Evolutionary conservation across 176 grass and related monocot genomes (phyloP).

Genomic region (Stipa capillata): DNA sequence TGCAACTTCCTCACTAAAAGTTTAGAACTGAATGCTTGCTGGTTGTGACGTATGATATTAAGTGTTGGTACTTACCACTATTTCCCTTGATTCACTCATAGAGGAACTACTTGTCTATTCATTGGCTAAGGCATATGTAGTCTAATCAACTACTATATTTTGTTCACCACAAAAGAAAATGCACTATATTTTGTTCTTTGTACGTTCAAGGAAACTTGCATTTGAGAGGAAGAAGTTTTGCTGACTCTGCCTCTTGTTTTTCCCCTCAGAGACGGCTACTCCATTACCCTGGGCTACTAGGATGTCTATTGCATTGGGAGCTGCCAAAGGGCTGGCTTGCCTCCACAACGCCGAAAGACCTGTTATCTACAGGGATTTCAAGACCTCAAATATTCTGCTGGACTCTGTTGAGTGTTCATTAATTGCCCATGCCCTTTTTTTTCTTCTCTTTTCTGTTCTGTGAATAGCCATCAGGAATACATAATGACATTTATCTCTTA

Average conservation of each 20-base stretch:
- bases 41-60: background rate
- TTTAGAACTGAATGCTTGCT: background rate
- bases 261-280: constrained; percentile 48
- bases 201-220: background rate
- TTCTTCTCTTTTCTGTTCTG: constrained; percentile 24
- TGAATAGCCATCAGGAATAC: background rate
- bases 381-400: constrained; percentile 98
- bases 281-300: constrained; percentile 73
- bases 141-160: background rate
- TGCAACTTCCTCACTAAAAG: background rate
- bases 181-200: background rate
- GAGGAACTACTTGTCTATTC: background rate
- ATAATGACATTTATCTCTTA: constrained; percentile 5
- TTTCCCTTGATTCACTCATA: background rate
- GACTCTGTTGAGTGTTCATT: constrained; percentile 68
- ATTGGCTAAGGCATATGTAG: background rate
- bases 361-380: constrained; percentile 95
- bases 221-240: background rate
- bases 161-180: no score
- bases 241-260: constrained; percentile 1
- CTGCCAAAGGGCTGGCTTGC: constrained; percentile 91
- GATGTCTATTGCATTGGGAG: constrained; percentile 94
- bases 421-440: background rate
- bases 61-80: background rate
- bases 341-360: constrained; percentile 89